These are phyloP conservation scores for Kwoniella pini DNA, from an alignment of 768 basidiomycete genomes.

Conservation along the genomic window DNA sequence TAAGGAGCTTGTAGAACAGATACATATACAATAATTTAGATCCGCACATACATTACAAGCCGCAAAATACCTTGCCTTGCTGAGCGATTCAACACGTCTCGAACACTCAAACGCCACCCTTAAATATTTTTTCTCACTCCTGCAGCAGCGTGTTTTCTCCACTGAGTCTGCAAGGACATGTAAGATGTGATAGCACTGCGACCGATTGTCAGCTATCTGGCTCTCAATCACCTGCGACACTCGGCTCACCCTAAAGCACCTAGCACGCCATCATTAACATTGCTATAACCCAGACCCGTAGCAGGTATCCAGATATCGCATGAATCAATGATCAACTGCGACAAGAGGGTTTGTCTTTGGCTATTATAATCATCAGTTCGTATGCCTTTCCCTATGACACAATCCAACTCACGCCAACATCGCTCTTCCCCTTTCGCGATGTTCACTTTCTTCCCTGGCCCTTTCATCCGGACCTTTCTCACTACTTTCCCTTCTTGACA, in stretches of 20 bases:
- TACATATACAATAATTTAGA: no score
- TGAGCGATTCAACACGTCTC: no score
- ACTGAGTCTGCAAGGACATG: conserved; percentile 49
- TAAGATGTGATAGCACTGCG: conserved; percentile 49
- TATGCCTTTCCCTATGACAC: no score
- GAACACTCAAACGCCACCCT: no score
- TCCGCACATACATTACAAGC: no score
- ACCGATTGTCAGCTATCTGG: neutral
- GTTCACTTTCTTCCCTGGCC: conserved; percentile 62
- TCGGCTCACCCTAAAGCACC: conserved; percentile 77
- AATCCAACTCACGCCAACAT: conserved; percentile 57
- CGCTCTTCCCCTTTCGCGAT: conserved; percentile 66
- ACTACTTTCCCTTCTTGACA: conserved; percentile 38
- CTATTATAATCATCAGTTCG: conserved; percentile 32
- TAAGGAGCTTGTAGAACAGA: no score
- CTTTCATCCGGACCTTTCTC: conserved; percentile 44
- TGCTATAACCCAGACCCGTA: conserved; percentile 70
- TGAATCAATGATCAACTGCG: conserved; percentile 80
- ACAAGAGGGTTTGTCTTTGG: conserved; percentile 66
- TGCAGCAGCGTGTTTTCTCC: conserved; percentile 46
- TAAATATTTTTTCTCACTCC: conserved; percentile 24
- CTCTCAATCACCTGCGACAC: neutral
- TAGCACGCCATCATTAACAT: conserved; percentile 78
- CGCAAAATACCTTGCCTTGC: no score
- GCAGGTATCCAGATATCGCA: conserved; percentile 91